These are phyloP conservation scores for Suillus sp. DNA, from an alignment of 768 basidiomycete genomes.

Conservation along the genomic window DNA sequence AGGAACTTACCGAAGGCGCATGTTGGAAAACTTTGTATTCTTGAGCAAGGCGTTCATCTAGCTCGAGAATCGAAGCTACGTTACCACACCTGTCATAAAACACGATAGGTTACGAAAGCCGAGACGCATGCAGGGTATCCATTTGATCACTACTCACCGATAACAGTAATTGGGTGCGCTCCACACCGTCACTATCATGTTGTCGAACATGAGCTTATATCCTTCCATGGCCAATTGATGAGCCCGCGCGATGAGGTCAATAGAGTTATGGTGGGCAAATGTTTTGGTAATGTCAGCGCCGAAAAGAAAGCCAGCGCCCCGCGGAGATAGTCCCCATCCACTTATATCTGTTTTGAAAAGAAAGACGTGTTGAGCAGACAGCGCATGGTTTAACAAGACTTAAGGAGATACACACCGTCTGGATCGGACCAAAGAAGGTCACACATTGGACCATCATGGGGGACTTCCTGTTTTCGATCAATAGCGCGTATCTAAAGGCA, in stretches of 20 bases:
- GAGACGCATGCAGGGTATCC: conserved; percentile 19
- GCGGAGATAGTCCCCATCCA: conserved; percentile 97
- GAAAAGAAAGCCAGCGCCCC: conserved; percentile 95
- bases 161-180: conserved; percentile 99
- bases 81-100: conserved; percentile 77
- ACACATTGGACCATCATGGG: conserved; percentile 98
- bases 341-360: conserved; percentile 65
- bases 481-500: conserved; percentile 80
- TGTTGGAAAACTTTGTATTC: conserved; percentile 96
- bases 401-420: conserved; percentile 62
- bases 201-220: conserved; percentile 96
- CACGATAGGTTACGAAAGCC: conserved; percentile 21
- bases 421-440: conserved; percentile 99
- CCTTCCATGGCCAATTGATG: conserved; percentile 99
- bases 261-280: conserved; percentile 88
- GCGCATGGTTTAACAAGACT: conserved; percentile 7
- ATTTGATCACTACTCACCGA: conserved; percentile 54
- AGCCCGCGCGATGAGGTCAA: conserved; percentile 94
- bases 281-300: conserved; percentile 88
- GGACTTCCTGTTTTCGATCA: conserved; percentile 96
- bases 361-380: conserved; percentile 25
- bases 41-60: conserved; percentile 91
- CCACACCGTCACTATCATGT: conserved; percentile 96
- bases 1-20: conserved; percentile 73
- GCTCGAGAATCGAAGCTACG: conserved; percentile 90